Evolutionary conservation across 768 basidiomycete genomes (phyloP).

Genomic region (Galerina sulciceps): DNA sequence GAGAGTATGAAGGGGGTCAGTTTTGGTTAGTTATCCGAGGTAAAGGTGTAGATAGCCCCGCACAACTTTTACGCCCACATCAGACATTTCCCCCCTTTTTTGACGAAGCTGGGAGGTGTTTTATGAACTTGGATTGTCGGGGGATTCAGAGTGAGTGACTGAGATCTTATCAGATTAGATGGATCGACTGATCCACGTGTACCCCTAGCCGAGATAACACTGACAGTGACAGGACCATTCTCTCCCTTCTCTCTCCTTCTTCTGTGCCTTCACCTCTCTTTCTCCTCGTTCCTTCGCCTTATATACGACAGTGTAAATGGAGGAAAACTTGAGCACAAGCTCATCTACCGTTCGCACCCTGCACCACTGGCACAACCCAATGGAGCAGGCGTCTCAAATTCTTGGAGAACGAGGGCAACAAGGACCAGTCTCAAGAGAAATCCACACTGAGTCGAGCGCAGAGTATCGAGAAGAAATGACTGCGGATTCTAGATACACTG

Average conservation of each 20-base stretch:
- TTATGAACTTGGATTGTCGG: too few species aligned
- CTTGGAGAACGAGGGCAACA: slow-evolving; percentile 8
- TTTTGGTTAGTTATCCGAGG: too few species aligned
- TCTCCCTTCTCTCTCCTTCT: background rate
- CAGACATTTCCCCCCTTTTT: too few species aligned
- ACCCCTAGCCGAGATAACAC: background rate
- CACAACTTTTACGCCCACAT: too few species aligned
- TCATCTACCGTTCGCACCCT: slow-evolving; percentile 42
- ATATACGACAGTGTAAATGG: slow-evolving; percentile 22
- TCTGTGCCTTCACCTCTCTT: background rate
- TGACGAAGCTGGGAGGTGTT: too few species aligned
- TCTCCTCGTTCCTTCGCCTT: background rate
- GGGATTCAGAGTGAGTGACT: background rate
- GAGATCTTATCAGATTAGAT: slow-evolving; percentile 9
- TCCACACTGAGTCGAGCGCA: background rate
- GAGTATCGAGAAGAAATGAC: background rate
- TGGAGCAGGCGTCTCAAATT: slow-evolving; percentile 14
- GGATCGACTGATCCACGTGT: slow-evolving; percentile 9
- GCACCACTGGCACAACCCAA: slow-evolving; percentile 18
- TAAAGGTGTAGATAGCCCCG: too few species aligned
- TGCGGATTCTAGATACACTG: background rate
- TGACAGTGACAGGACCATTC: background rate
- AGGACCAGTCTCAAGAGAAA: slow-evolving; percentile 42
- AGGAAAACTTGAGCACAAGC: slow-evolving; percentile 40
- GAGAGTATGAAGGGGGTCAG: too few species aligned